Conservation (phyloP, 768 basidiomycete species). For the Sistotremastrum niveocremeum region DNA sequence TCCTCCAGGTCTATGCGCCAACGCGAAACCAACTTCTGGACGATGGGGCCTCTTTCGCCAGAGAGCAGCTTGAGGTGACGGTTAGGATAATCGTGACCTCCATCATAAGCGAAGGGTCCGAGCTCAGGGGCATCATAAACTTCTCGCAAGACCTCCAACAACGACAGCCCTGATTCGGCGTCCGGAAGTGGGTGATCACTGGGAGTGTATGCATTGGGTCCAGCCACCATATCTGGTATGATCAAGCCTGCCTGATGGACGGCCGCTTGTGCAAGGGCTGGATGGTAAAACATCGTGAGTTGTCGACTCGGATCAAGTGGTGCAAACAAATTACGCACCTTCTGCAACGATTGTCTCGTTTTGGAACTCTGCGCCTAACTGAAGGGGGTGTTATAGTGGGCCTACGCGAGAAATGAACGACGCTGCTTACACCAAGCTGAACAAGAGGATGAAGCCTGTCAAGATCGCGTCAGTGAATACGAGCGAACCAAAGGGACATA, state of each 20-base stretch:
- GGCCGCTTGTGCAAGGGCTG: constrained; percentile 39
- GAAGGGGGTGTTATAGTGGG: background rate
- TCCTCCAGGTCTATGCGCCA: constrained; percentile 7
- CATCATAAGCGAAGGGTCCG: background rate
- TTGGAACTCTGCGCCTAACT: constrained; percentile 44
- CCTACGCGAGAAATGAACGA: constrained; percentile 2
- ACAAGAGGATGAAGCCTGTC: constrained; percentile 42
- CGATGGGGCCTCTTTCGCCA: too few relatives aligned
- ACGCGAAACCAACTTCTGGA: too few relatives aligned
- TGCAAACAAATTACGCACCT: constrained; percentile 17
- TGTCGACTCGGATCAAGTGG: too few relatives aligned
- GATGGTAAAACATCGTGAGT: background rate
- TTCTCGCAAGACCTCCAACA: constrained; percentile 37
- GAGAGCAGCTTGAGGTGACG: too few relatives aligned
- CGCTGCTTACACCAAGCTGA: constrained; percentile 32
- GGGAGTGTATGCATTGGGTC: too few relatives aligned
- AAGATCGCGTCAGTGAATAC: background rate
- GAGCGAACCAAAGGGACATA: constrained; percentile 1
- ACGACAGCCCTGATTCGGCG: constrained; percentile 14
- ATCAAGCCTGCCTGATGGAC: constrained; percentile 16
- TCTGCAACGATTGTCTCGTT: constrained; percentile 34
- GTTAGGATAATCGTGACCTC: too few relatives aligned
- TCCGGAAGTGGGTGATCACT: too few relatives aligned
- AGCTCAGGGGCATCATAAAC: constrained; percentile 37
- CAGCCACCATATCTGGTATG: too few relatives aligned